Evolutionary conservation across 2,329 filamentous ascomycete genomes (phyloP), one percentile per base, ranked within the genome.

Genomic region (Colletotrichum sidae): DNA sequence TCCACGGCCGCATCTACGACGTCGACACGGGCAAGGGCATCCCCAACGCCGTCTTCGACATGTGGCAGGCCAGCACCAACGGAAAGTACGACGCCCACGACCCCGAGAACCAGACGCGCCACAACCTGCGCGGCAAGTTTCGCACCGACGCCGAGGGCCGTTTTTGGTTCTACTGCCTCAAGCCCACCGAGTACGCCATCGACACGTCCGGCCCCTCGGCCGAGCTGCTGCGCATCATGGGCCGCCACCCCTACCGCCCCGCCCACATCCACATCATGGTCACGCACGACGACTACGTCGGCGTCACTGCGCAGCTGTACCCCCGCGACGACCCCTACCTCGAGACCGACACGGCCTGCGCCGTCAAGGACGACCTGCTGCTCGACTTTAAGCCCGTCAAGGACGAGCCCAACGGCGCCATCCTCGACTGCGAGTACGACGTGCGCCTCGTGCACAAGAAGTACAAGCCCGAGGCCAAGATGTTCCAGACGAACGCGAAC

Each of bases 241-340:
- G 68, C 44, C 68, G 70, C 50, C 69, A 71, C 59, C 70, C 70
- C 11, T 68, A 63, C 59, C 62, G 70, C 25, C 70, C 70, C 44
- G 70, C 70, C 7, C 70, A 72, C 56, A 72, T 72, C 58, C 70
- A 72, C 68, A 69, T 72, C 13, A 72, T 72, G 70, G 69, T 75
- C 66, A 81, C 82, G 13, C 79, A 80, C 47, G 81, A 81, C 10
- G 84, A 83, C 34, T 89, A 89, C 79, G 88, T 87, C 71, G 73
- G 86, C 82, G n/a, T 91, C 53, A 87, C 87, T 2, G 91, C 89
- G 1, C 89, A 91, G 72, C 89, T 91, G 67, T 91, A 90, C 72
- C 87, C 90, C 72, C 78, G 82, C 59, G 77, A 81, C 64, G 83
- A 85, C 75, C 79, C 83, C 60, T 88, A 90, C 70, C 79, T 90